Conservation (phyloP, 768 basidiomycete genomes). For the Kwoniella dejecticola region DNA sequence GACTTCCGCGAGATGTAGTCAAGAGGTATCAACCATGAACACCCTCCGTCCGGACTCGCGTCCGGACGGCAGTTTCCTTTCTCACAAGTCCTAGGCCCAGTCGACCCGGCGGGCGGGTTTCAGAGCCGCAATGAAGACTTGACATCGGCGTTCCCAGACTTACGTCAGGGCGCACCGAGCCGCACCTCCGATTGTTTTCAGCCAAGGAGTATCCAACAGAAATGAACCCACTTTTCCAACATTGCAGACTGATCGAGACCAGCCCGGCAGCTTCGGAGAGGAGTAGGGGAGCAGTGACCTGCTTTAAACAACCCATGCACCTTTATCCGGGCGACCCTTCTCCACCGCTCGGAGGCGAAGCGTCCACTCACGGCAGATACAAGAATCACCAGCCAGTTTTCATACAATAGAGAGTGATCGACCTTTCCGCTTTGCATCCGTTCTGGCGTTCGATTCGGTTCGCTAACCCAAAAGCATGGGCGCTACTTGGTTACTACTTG, state of each 20-base stretch:
- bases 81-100: slow-evolving; percentile 59
- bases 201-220: slow-evolving; percentile 56
- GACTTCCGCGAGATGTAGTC: slow-evolving; percentile 16
- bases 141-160: slow-evolving; percentile 33
- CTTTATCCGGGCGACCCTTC: background rate
- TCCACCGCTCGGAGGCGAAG: slow-evolving; percentile 1
- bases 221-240: slow-evolving; percentile 56
- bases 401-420: slow-evolving; percentile 1
- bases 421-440: background rate
- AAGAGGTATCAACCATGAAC: slow-evolving; percentile 58
- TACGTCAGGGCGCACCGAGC: slow-evolving; percentile 34
- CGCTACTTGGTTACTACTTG: too few species aligned
- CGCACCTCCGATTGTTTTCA: slow-evolving; percentile 56
- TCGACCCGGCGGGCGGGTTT: slow-evolving; percentile 54
- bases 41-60: slow-evolving; percentile 49
- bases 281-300: background rate
- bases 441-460: too few species aligned
- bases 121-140: slow-evolving; percentile 55
- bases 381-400: background rate
- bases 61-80: slow-evolving; percentile 55
- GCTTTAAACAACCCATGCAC: background rate
- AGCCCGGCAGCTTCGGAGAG: slow-evolving; percentile 7
- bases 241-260: slow-evolving; percentile 22
- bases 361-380: slow-evolving; percentile 6
- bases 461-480: too few species aligned